Percentiles rank a stretch among this genome's conserved stretches.
Conservation (phyloP, 2,329 filamentous ascomycete species). For the Epichloe brachyelytri region DNA sequence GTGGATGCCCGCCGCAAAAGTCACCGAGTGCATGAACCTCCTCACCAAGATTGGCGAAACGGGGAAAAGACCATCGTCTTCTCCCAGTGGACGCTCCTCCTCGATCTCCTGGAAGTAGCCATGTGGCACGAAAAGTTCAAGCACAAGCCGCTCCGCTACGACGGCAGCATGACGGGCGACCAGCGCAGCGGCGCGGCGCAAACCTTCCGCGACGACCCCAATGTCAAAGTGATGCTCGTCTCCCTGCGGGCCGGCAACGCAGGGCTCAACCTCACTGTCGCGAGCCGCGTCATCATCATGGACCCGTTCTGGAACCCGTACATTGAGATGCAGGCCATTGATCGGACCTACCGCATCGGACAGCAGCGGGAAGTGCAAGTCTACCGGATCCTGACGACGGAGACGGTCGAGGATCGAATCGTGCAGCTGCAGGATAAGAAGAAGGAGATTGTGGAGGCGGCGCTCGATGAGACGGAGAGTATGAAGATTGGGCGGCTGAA, state of each 20-base stretch:
- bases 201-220: slow-evolving; percentile 49
- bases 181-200: slow-evolving; percentile 57
- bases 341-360: slow-evolving; percentile 79
- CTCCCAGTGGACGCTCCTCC: slow-evolving; percentile 65
- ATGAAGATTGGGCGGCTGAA: slow-evolving; percentile 54
- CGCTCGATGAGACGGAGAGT: slow-evolving; percentile 63
- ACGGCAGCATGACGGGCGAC: slow-evolving; percentile 62
- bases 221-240: slow-evolving; percentile 65
- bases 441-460: slow-evolving; percentile 60
- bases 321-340: slow-evolving; percentile 84
- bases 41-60: slow-evolving; percentile 51
- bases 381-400: slow-evolving; percentile 62
- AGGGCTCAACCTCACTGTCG: slow-evolving; percentile 73
- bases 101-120: slow-evolving; percentile 62
- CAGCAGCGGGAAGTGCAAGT: slow-evolving; percentile 63
- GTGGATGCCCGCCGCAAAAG: slow-evolving; percentile 71
- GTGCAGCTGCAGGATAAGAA: slow-evolving; percentile 67
- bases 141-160: slow-evolving; percentile 57
- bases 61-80: slow-evolving; percentile 62
- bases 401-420: slow-evolving; percentile 82
- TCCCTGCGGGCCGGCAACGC: slow-evolving; percentile 72
- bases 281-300: slow-evolving; percentile 76
- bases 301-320: slow-evolving; percentile 94
- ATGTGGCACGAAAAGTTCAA: slow-evolving; percentile 48
- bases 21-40: slow-evolving; percentile 64